Percentiles rank a stretch among this genome's conserved stretches.
Evolutionary conservation across 352 stramenopile species (phyloP).

Genomic region (Elongisporangium senticosum): DNA sequence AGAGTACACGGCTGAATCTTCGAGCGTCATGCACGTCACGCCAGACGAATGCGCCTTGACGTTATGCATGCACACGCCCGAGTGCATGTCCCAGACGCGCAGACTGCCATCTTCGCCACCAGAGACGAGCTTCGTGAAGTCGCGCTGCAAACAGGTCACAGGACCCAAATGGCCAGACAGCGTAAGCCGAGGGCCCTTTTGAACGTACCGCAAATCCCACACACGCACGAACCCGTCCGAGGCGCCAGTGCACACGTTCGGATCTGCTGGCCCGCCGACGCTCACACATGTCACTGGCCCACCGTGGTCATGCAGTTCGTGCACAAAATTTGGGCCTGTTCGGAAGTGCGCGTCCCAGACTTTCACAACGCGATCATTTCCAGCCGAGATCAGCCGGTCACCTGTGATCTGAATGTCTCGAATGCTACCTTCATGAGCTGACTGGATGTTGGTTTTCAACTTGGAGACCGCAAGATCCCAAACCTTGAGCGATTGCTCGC

Average conservation of each 20-base stretch:
- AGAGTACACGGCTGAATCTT: constrained; percentile 62
- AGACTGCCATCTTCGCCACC: constrained; percentile 68
- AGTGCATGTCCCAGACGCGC: constrained; percentile 78
- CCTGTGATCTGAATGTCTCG: constrained; percentile 69
- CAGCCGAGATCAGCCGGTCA: constrained; percentile 62
- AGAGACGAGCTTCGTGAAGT: constrained; percentile 80
- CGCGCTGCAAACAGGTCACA: constrained; percentile 63
- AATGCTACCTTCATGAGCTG: constrained; percentile 46
- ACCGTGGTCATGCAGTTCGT: constrained; percentile 54
- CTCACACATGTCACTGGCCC: constrained; percentile 66
- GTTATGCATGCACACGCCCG: constrained; percentile 57
- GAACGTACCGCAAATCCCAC: constrained; percentile 76
- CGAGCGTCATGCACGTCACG: constrained; percentile 56
- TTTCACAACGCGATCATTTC: constrained; percentile 70
- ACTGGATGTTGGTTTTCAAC: constrained; percentile 44
- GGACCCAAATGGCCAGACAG: constrained; percentile 42
- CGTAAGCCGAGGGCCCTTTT: constrained; percentile 57
- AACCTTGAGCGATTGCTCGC: constrained; percentile 48
- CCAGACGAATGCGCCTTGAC: constrained; percentile 52
- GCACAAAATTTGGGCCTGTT: constrained; percentile 31
- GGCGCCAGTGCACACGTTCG: constrained; percentile 70
- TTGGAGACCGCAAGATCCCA: constrained; percentile 59
- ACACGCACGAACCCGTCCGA: constrained; percentile 72
- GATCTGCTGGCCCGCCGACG: constrained; percentile 64
- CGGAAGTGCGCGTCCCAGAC: constrained; percentile 78